Evolutionary conservation across 306 rosid genomes (phyloP).

Genomic region (Prunus mume): DNA sequence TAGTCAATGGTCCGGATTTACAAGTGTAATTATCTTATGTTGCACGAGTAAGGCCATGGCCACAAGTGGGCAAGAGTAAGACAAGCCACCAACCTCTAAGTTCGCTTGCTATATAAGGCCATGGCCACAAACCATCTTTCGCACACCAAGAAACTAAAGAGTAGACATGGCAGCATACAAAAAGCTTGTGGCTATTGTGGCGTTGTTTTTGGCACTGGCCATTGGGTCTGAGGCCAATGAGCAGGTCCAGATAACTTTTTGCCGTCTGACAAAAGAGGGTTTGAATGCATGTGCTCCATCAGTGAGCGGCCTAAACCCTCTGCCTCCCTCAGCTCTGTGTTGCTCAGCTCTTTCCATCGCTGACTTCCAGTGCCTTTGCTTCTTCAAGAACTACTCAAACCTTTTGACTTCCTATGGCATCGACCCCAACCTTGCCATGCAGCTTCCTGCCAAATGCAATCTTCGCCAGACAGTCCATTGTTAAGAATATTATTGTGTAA

Average conservation of each 20-base stretch:
- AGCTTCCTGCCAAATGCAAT: slow-evolving; percentile 55
- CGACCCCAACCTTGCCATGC: slow-evolving; percentile 43
- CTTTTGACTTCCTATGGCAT: slow-evolving; percentile 31
- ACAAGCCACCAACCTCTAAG: neutral
- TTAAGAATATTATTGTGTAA: neutral
- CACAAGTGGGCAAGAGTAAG: neutral
- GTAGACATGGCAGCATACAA: slow-evolving; percentile 14
- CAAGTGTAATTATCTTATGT: no score
- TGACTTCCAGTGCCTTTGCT: slow-evolving; percentile 49
- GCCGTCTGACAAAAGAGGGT: slow-evolving; percentile 29
- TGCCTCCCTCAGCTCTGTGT: slow-evolving; percentile 30
- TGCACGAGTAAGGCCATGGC: neutral
- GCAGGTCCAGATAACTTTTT: neutral
- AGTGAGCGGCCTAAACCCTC: slow-evolving; percentile 30
- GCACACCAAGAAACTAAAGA: neutral
- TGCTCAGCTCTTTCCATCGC: slow-evolving; percentile 46
- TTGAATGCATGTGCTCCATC: slow-evolving; percentile 32
- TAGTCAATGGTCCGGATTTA: no score
- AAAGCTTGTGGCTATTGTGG: slow-evolving; percentile 4
- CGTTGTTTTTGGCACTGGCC: slow-evolving; percentile 11
- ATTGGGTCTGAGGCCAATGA: neutral
- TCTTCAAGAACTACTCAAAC: slow-evolving; percentile 26
- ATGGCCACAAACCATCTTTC: neutral
- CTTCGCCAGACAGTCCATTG: slow-evolving; percentile 32
- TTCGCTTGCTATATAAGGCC: neutral